Conservation (phyloP, 1,284 basidiomycete genomes). For the Malassezia vespertilionis region DNA sequence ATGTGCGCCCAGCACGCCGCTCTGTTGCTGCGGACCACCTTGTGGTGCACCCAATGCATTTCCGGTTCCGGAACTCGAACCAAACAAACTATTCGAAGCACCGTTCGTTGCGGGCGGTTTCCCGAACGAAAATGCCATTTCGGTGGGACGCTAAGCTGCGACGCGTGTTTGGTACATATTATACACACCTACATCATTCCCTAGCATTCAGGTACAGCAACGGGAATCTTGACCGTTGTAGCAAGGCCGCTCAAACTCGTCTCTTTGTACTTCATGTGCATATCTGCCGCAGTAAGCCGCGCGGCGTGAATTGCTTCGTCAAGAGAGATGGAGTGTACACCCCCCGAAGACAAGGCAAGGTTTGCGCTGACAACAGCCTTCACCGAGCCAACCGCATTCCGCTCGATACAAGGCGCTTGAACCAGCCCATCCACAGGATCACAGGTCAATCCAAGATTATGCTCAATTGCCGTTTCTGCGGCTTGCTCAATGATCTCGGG, state of each 20-base stretch:
- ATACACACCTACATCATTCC: constrained; percentile 2
- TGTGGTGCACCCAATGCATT: too few relatives aligned
- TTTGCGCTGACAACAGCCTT: constrained; percentile 61
- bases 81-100: constrained; percentile 4
- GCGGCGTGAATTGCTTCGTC: constrained; percentile 96
- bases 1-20: background rate
- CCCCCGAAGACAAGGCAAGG: constrained; percentile 71
- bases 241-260: constrained; percentile 33
- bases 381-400: constrained; percentile 65
- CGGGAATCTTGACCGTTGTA: constrained; percentile 34
- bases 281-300: constrained; percentile 66
- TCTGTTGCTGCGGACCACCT: background rate
- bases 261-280: constrained; percentile 50
- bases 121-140: constrained; percentile 39
- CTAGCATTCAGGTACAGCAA: constrained; percentile 40
- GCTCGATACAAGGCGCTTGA: constrained; percentile 74
- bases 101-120: constrained; percentile 22
- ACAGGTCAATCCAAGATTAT: constrained; percentile 39
- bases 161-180: constrained; percentile 5
- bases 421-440: constrained; percentile 57
- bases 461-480: constrained; percentile 78
- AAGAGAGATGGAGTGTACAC: constrained; percentile 71
- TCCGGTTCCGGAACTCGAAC: too few relatives aligned
- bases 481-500: constrained; percentile 56
- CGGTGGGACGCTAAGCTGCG: too few relatives aligned